Conservation (phyloP, 257 asterid genomes). For the Primulina tabacum region DNA sequence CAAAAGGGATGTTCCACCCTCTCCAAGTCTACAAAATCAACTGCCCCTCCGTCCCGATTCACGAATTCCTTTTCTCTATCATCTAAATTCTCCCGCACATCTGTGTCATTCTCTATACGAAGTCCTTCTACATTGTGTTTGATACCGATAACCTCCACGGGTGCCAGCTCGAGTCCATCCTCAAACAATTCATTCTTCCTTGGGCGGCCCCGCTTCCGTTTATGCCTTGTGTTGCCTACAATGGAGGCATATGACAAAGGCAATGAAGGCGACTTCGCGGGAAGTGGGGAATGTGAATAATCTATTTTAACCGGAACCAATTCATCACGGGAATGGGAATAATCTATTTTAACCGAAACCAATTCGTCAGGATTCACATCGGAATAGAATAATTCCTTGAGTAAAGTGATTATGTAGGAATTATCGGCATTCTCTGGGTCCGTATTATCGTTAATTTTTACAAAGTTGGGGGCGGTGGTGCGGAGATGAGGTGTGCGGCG, state of each 20-base stretch:
- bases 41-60: slow-evolving; percentile 55
- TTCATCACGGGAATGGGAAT: slow-evolving; percentile 34
- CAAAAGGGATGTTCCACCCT: slow-evolving; percentile 53
- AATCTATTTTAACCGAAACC: slow-evolving; percentile 49
- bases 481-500: slow-evolving; percentile 76
- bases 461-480: slow-evolving; percentile 27
- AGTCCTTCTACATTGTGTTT: slow-evolving; percentile 9
- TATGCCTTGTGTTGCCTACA: slow-evolving; percentile 29
- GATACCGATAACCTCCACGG: slow-evolving; percentile 24
- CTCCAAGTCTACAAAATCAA: slow-evolving; percentile 57
- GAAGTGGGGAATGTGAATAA: slow-evolving; percentile 33
- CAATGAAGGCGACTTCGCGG: slow-evolving; percentile 9
- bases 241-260: slow-evolving; percentile 21
- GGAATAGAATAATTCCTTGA: slow-evolving; percentile 51
- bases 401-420: slow-evolving; percentile 43
- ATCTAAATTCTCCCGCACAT: slow-evolving; percentile 37
- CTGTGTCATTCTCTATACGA: slow-evolving; percentile 19
- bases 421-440: slow-evolving; percentile 55
- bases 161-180: slow-evolving; percentile 6
- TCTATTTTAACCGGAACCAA: slow-evolving; percentile 50
- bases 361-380: slow-evolving; percentile 36
- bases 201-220: slow-evolving; percentile 65
- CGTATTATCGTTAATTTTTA: slow-evolving; percentile 13
- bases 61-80: slow-evolving; percentile 44
- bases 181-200: slow-evolving; percentile 25